Evolutionary conservation across 768 basidiomycete species (phyloP), one percentile per base, ranked within the genome.

Genomic region (Hygrocybe coccinea): DNA sequence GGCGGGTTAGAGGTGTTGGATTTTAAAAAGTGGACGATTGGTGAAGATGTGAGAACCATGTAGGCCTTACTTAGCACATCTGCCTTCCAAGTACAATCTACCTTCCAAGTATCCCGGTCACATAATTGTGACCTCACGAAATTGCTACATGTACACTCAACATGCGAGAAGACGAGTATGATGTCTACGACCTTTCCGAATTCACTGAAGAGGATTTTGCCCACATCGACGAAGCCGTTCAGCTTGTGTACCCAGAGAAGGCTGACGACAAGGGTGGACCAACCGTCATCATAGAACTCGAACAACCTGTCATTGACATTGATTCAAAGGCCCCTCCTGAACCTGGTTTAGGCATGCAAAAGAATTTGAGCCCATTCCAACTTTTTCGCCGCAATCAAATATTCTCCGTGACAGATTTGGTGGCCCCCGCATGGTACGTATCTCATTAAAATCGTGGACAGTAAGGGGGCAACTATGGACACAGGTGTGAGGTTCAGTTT

Each of bases 401-500:
- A 10, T 62, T 89, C 11, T 80, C 80, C 1, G 87, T 88, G 19
- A 80, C 85, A 0, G 86, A 88, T 65, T 67, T 89, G 12, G 76
- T 80, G 24, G 70, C 77, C 11, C 83, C 82, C 8, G 67, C 80
- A 3, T 89, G 86, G 87, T 85, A 67, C 55, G 76, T 67, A 24
- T 33, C 25, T 58, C n/a, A 48, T 36, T 41, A n/a, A 17, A 35
- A 50, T 36, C n/a, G 37, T 21, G 45, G 33, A 24, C 19, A 14
- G 12, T 54, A 3, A 25, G 53, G 58, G 25, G 59, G 10, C 22
- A 6, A 11, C 10, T 36, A 8, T 54, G 14, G 56, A 12, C 15
- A 1, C 62, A 89, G 89, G 89, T 91, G 89, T 62, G 89, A 89
- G 64, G 78, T 89, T 5, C 87, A 89, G 65, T 83, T 81, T 65